These are phyloP conservation scores for Delonix regia DNA, from an alignment of 306 rosid genomes.

Conservation along the genomic window DNA sequence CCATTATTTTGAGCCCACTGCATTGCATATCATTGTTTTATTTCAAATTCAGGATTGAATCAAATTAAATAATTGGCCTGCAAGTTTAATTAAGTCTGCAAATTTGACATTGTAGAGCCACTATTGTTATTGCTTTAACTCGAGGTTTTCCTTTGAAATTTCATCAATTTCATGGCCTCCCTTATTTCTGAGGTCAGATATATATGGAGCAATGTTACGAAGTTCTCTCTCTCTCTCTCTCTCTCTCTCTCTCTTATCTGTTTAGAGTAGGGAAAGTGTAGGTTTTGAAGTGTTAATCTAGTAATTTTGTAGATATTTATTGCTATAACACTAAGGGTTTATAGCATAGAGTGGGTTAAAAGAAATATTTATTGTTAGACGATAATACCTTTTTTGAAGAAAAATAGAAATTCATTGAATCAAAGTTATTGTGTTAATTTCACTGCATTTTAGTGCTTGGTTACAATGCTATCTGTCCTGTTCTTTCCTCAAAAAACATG, in stretches of 20 bases:
- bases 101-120: neutral
- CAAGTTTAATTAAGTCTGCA: neutral
- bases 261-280: no score
- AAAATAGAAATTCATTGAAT: neutral
- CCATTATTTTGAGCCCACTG: neutral
- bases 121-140: neutral
- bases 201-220: no score
- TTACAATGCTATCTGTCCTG: constrained; percentile 3
- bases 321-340: no score
- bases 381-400: constrained; percentile 3
- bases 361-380: constrained; percentile 1
- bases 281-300: no score
- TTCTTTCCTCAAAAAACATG: neutral
- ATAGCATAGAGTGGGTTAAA: neutral
- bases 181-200: no score
- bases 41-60: neutral
- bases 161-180: neutral
- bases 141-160: constrained; percentile 19
- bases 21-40: neutral
- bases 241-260: no score
- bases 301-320: no score
- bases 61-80: neutral
- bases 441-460: constrained; percentile 25
- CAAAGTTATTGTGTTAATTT: constrained; percentile 1
- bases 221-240: no score